A percentile compares a stretch with the other conserved stretches of the same genome.
Evolutionary conservation across 2,329 filamentous ascomycete genomes (phyloP).

Genomic region (Exutisphaerella laricina): DNA sequence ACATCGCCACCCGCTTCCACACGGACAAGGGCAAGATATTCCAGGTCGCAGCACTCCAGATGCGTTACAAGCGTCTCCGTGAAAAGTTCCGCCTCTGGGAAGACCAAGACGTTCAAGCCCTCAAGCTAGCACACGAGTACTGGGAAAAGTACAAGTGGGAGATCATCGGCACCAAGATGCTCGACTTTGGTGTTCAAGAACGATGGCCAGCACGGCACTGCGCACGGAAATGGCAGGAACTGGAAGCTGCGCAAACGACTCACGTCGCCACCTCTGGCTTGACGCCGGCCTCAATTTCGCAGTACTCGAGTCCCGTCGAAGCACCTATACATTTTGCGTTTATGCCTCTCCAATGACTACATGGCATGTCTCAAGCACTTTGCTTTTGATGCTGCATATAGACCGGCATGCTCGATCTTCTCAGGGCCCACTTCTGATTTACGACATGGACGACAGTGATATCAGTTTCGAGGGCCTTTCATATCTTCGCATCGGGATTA

Average conservation of each 20-base stretch:
- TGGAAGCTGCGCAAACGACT: slow-evolving; percentile 22
- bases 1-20: slow-evolving; percentile 48
- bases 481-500: not conserved
- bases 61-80: slow-evolving; percentile 49
- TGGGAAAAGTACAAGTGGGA: slow-evolving; percentile 51
- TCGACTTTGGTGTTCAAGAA: slow-evolving; percentile 46
- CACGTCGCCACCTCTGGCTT: slow-evolving; percentile 24
- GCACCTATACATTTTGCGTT: slow-evolving; percentile 26
- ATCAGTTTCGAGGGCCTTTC: not conserved
- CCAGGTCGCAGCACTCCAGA: slow-evolving; percentile 50
- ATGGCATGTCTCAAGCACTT: slow-evolving; percentile 3
- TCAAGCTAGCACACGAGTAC: slow-evolving; percentile 48
- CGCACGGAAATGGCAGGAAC: slow-evolving; percentile 48
- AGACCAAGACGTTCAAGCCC: slow-evolving; percentile 46
- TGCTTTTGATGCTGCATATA: slow-evolving; percentile 2
- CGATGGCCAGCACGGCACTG: slow-evolving; percentile 49
- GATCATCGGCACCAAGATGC: slow-evolving; percentile 51
- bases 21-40: slow-evolving; percentile 45
- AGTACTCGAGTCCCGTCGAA: slow-evolving; percentile 29
- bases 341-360: slow-evolving; percentile 20
- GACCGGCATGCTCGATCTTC: too few relatives aligned
- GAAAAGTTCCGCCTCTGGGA: slow-evolving; percentile 49
- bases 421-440: too few relatives aligned
- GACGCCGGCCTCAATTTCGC: slow-evolving; percentile 23
- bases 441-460: not conserved